A percentile compares a stretch with the other conserved stretches of the same genome.
phyloP scores from a whole-genome alignment of 768 basidiomycete genomes.

The Termitomyces titanicus region DNA sequence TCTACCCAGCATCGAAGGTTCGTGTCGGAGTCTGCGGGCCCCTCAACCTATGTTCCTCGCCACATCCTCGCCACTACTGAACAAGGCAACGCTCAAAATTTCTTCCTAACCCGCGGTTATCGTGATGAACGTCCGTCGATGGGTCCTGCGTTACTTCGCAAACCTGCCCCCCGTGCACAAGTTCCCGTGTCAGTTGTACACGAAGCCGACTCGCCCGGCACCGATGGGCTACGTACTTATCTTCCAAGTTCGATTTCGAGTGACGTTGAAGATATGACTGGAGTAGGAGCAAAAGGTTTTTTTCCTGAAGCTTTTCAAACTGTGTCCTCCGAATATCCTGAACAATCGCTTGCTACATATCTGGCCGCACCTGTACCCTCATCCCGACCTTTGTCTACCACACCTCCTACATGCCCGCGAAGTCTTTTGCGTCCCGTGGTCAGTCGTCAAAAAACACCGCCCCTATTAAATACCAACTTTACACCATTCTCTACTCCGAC shows the following conservation, averaged over 20 bases:
- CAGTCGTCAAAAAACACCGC: conserved; percentile 37
- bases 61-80: conserved; percentile 33
- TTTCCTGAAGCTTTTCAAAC: conserved; percentile 32
- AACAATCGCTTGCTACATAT: background rate
- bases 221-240: conserved; percentile 32
- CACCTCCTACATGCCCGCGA: conserved; percentile 7
- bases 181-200: conserved; percentile 59
- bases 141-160: conserved; percentile 41
- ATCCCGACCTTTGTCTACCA: background rate
- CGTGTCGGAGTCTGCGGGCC: conserved; percentile 29
- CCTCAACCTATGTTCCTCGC: conserved; percentile 14
- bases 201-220: conserved; percentile 23
- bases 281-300: conserved; percentile 43
- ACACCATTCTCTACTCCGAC: conserved; percentile 7
- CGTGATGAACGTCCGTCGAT: conserved; percentile 11
- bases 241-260: conserved; percentile 54
- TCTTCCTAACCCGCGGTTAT: conserved; percentile 6
- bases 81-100: background rate
- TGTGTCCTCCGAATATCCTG: conserved; percentile 20
- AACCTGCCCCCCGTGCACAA: conserved; percentile 61
- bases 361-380: background rate
- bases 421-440: conserved; percentile 28
- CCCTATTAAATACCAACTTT: conserved; percentile 28
- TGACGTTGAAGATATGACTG: conserved; percentile 61
- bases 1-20: conserved; percentile 31